Conservation (phyloP, 257 asterid species). For the Cinchona pubescens region DNA sequence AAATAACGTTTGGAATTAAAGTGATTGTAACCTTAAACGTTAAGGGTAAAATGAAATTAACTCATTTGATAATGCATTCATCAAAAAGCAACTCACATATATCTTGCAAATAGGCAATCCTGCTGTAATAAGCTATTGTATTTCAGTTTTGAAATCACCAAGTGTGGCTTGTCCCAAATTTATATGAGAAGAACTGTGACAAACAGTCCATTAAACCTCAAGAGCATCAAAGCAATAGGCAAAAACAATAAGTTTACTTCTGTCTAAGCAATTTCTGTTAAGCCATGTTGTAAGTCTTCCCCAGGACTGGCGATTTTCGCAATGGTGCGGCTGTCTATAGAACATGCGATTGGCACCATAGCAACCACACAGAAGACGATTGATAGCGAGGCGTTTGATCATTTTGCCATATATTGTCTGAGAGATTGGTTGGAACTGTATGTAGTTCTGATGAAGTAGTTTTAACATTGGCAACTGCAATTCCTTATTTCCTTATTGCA, state of each 20-base stretch:
- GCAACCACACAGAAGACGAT: constrained; percentile 16
- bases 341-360: constrained; percentile 25
- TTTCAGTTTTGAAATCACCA: too few species aligned
- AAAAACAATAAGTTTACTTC: neutral
- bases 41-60: too few species aligned
- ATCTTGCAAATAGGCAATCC: too few species aligned
- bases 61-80: too few species aligned
- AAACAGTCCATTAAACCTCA: neutral
- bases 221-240: neutral
- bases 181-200: neutral
- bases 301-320: constrained; percentile 19
- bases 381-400: constrained; percentile 13
- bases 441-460: constrained; percentile 17
- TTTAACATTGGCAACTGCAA: constrained; percentile 7
- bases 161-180: too few species aligned
- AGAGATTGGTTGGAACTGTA: constrained; percentile 29
- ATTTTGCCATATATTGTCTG: constrained; percentile 17
- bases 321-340: constrained; percentile 26
- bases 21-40: too few species aligned
- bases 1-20: too few species aligned
- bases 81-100: too few species aligned
- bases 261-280: constrained; percentile 2
- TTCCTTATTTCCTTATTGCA: too few species aligned
- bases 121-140: too few species aligned
- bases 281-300: constrained; percentile 19